Evolutionary conservation across 805 yeast genomes (phyloP).

Genomic region (Pichia deserticola): DNA sequence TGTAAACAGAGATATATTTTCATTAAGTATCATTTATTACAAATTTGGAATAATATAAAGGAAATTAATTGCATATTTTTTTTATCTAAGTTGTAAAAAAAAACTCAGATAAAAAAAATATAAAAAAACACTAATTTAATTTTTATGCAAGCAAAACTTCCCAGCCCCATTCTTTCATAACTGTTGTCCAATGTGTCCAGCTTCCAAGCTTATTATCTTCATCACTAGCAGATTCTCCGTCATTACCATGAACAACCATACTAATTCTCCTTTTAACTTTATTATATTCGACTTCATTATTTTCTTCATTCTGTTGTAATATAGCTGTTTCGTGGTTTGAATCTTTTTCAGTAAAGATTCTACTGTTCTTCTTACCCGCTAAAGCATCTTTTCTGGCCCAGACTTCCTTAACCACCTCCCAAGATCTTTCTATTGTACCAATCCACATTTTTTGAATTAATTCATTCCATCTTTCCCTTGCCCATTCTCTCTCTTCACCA

Average conservation of each 20-base stretch:
- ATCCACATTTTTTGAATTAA: slow-evolving; percentile 51
- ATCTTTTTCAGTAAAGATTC: not conserved
- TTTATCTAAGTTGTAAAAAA: too few relatives aligned
- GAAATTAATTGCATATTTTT: too few relatives aligned
- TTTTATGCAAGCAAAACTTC: slow-evolving; percentile 52
- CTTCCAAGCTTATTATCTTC: slow-evolving; percentile 36
- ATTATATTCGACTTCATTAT: slow-evolving; percentile 14
- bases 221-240: slow-evolving; percentile 27
- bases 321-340: not conserved
- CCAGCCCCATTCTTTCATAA: slow-evolving; percentile 75
- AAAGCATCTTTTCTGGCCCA: slow-evolving; percentile 56
- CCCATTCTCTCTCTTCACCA: slow-evolving; percentile 57
- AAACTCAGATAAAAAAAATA: too few relatives aligned
- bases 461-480: slow-evolving; percentile 48
- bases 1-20: too few relatives aligned
- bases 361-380: slow-evolving; percentile 17
- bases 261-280: slow-evolving; percentile 20
- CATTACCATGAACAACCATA: slow-evolving; percentile 36
- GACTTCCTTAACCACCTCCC: slow-evolving; percentile 64
- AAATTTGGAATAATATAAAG: too few relatives aligned
- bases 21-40: too few relatives aligned
- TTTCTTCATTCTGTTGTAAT: slow-evolving; percentile 6
- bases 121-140: too few relatives aligned
- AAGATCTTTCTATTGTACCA: slow-evolving; percentile 58
- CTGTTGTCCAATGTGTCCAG: slow-evolving; percentile 58